Conservation (phyloP, 805 yeast genomes). For the Candida saitoana region DNA sequence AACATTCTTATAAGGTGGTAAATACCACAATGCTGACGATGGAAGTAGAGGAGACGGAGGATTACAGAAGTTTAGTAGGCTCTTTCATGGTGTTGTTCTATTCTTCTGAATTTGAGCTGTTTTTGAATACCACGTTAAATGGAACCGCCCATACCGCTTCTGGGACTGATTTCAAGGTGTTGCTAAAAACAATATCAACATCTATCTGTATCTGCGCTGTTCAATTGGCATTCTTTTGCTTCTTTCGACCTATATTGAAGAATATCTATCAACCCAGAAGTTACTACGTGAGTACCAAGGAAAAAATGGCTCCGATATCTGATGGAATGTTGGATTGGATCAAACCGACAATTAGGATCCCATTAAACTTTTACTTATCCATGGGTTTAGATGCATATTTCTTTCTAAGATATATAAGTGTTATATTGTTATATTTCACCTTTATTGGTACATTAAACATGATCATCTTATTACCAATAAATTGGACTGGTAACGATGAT, state of each 20-base stretch:
- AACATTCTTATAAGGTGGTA: neutral
- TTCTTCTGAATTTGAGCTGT: slow-evolving; percentile 28
- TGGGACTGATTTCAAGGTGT: slow-evolving; percentile 55
- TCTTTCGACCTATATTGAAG: slow-evolving; percentile 29
- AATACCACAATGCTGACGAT: slow-evolving; percentile 17
- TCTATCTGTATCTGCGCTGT: slow-evolving; percentile 50
- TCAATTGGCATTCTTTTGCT: slow-evolving; percentile 45
- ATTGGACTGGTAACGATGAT: slow-evolving; percentile 38
- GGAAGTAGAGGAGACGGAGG: slow-evolving; percentile 12
- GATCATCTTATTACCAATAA: slow-evolving; percentile 62
- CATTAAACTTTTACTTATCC: slow-evolving; percentile 41
- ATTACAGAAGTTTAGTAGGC: slow-evolving; percentile 24
- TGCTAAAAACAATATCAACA: slow-evolving; percentile 52
- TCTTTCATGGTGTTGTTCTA: slow-evolving; percentile 27
- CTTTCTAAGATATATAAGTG: slow-evolving; percentile 57
- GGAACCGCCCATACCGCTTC: slow-evolving; percentile 56
- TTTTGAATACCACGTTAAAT: slow-evolving; percentile 50
- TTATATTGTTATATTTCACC: slow-evolving; percentile 48
- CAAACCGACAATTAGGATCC: slow-evolving; percentile 33
- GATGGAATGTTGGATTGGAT: slow-evolving; percentile 57
- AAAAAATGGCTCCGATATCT: slow-evolving; percentile 35
- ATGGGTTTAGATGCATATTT: slow-evolving; percentile 75
- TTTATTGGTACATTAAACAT: slow-evolving; percentile 52
- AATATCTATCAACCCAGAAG: slow-evolving; percentile 54
- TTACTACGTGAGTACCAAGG: slow-evolving; percentile 37